Conservation (phyloP, 306 rosid species). For the Castanospermum australe region DNA sequence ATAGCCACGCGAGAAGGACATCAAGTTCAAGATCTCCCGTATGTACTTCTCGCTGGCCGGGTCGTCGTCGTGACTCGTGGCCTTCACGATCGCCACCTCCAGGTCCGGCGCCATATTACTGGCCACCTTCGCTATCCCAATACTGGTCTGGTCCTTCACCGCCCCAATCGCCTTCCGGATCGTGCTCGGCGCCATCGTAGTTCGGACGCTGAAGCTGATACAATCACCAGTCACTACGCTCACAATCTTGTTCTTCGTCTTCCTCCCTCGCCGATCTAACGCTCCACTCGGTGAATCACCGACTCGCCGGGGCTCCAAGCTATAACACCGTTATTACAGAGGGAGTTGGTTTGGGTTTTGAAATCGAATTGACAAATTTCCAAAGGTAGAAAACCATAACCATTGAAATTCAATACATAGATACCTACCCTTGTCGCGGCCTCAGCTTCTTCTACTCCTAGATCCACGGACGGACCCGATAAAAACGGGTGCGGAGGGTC, state of each 20-base stretch:
- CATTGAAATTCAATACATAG: background rate
- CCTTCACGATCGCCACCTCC: conserved; percentile 95
- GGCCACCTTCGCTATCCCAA: conserved; percentile 93
- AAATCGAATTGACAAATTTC: background rate
- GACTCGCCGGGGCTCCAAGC: background rate
- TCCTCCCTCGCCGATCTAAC: background rate
- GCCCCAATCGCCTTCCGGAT: conserved; percentile 97
- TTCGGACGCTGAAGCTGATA: background rate
- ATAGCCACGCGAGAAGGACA: conserved; percentile 80
- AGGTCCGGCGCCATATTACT: conserved; percentile 95
- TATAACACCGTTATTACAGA: background rate
- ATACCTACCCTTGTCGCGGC: background rate
- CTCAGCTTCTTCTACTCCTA: conserved; percentile 21
- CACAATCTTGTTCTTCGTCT: background rate
- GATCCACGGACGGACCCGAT: conserved; percentile 38
- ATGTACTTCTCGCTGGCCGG: conserved; percentile 89
- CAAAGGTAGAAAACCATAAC: conserved; percentile 19
- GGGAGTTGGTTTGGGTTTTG: background rate
- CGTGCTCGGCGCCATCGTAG: conserved; percentile 88
- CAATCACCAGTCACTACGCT: background rate
- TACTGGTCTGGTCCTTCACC: conserved; percentile 97
- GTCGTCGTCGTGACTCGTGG: conserved; percentile 93
- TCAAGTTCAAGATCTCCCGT: conserved; percentile 69
- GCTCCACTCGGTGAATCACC: background rate
- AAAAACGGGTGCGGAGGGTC: conserved; percentile 21